These are phyloP conservation scores for Wickerhamiella azyma DNA, from an alignment of 805 yeast genomes.

Conservation along the genomic window DNA sequence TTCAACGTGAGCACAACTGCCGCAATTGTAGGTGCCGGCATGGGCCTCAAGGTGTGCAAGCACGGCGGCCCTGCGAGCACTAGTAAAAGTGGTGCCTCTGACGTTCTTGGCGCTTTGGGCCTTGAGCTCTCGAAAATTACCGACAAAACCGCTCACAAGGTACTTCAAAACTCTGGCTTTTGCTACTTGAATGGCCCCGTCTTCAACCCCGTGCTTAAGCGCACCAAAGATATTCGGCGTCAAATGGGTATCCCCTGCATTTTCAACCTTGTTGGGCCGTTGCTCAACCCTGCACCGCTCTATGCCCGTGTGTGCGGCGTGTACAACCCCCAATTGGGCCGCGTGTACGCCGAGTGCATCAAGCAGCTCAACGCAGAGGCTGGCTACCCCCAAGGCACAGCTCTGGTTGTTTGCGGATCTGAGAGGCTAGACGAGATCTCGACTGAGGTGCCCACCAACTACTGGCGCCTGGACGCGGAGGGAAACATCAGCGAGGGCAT, in stretches of 20 bases:
- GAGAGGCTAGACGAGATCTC: constrained; percentile 89
- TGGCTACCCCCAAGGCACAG: constrained; percentile 31
- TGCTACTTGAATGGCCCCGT: constrained; percentile 83
- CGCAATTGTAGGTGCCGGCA: constrained; percentile 89
- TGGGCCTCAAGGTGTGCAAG: constrained; percentile 65
- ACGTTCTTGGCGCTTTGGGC: constrained; percentile 66
- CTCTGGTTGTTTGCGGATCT: constrained; percentile 88
- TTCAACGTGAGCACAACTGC: constrained; percentile 92
- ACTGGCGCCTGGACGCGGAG: constrained; percentile 53
- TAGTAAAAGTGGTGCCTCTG: constrained; percentile 88
- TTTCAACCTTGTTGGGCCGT: constrained; percentile 87
- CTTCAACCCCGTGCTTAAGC: constrained; percentile 83
- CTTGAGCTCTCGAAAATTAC: constrained; percentile 65
- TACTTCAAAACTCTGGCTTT: constrained; percentile 35
- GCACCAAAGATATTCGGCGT: constrained; percentile 65
- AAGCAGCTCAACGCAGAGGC: constrained; percentile 40
- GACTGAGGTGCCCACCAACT: constrained; percentile 67
- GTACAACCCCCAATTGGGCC: constrained; percentile 64
- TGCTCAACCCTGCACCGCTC: constrained; percentile 78
- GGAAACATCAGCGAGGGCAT: constrained; percentile 22
- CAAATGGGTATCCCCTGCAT: constrained; percentile 81
- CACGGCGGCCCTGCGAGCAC: constrained; percentile 98
- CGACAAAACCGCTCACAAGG: constrained; percentile 42
- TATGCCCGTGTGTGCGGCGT: constrained; percentile 82
- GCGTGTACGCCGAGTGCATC: constrained; percentile 72